Evolutionary conservation across 257 asterid genomes (phyloP).

Genomic region (Solanum phureja): DNA sequence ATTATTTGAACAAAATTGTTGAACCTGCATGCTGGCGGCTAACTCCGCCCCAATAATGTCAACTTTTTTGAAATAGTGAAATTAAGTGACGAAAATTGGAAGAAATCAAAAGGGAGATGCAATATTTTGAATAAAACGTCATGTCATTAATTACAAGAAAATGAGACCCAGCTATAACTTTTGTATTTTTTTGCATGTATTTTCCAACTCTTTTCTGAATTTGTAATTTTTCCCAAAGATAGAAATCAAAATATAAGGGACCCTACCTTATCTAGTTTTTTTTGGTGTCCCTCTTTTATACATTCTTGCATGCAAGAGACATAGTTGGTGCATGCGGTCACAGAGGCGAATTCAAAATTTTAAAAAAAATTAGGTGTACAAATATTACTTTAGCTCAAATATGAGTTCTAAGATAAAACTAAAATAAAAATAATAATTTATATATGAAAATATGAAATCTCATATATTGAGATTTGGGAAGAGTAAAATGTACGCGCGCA

Average conservation of each 20-base stretch:
- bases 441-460: too few species aligned
- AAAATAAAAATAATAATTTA: too few species aligned
- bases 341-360: too few species aligned
- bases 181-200: neutral
- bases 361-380: accelerated
- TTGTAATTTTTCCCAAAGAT: neutral
- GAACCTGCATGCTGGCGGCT: neutral
- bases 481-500: too few species aligned
- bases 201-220: neutral
- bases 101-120: neutral
- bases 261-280: neutral
- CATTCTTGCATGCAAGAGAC: neutral
- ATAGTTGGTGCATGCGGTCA: too few species aligned
- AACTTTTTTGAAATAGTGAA: neutral
- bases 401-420: accelerated
- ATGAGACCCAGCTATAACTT: neutral
- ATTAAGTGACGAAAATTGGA: neutral
- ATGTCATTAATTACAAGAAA: neutral
- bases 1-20: too few species aligned
- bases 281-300: neutral
- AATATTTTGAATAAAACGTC: neutral
- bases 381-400: too few species aligned
- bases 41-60: neutral
- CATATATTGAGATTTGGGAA: too few species aligned
- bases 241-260: neutral